Percentiles rank a stretch among this genome's conserved stretches.
phyloP scores from a whole-genome alignment of 1,139 yeast species.

The Saccharomyces hybrid region DNA sequence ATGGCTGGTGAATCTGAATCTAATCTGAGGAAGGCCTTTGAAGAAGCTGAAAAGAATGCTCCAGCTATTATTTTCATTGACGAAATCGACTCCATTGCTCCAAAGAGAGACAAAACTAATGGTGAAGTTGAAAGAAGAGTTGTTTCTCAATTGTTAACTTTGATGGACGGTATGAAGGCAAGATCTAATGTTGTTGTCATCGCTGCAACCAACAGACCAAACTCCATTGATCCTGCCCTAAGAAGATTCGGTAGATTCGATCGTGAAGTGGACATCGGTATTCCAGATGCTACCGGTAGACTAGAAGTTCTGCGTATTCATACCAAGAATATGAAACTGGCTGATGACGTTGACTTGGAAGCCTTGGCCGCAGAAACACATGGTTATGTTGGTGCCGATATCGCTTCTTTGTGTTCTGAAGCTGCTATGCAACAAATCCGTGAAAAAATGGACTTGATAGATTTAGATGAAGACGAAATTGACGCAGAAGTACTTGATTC shows the following conservation, averaged over 20 bases:
- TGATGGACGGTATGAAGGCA: constrained; percentile 99
- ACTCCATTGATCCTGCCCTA: constrained; percentile 95
- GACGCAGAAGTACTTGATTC: constrained; percentile 97
- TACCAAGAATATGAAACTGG: constrained; percentile 96
- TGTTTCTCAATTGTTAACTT: constrained; percentile 89
- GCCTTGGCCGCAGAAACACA: constrained; percentile 87
- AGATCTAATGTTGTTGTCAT: constrained; percentile 94
- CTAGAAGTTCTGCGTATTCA: constrained; percentile 88
- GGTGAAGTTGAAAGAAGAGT: constrained; percentile 99
- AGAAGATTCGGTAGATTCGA: constrained; percentile 99
- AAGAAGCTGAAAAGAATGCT: constrained; percentile 97
- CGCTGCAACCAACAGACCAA: constrained; percentile 94
- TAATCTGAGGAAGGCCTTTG: constrained; percentile 94
- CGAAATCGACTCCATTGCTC: constrained; percentile 99
- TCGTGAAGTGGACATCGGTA: constrained; percentile 97
- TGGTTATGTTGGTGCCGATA: constrained; percentile 97
- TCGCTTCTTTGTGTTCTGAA: constrained; percentile 92
- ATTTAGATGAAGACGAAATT: constrained; percentile 90
- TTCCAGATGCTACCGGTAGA: constrained; percentile 98
- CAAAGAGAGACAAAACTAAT: constrained; percentile 98
- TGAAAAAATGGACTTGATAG: constrained; percentile 98
- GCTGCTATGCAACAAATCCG: constrained; percentile 98
- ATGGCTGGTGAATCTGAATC: constrained; percentile 99
- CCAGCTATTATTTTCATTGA: constrained; percentile 96
- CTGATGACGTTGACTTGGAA: constrained; percentile 91